Conservation (phyloP, 345 rosid genomes). For the Salix purpurea region DNA sequence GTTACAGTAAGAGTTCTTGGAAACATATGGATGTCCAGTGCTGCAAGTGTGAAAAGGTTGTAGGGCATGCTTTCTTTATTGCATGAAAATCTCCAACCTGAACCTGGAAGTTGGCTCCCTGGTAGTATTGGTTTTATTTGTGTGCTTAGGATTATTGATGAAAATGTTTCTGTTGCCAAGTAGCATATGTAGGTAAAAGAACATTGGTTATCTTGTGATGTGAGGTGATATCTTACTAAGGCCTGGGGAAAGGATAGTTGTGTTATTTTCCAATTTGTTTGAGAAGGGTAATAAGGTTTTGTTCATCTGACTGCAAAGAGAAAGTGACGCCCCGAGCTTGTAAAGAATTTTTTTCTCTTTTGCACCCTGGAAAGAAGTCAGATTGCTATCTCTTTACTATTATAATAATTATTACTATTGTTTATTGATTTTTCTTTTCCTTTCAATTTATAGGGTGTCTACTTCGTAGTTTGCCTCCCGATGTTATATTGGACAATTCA, state of each 20-base stretch:
- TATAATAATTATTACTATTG: neutral
- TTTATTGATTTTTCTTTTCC: constrained; percentile 13
- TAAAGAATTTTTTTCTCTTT: neutral
- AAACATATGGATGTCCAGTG: neutral
- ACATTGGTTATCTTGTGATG: too few species aligned
- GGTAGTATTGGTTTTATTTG: neutral
- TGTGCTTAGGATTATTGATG: neutral
- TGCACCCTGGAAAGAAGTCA: neutral
- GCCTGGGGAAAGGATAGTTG: neutral
- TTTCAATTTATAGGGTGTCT: constrained; percentile 60
- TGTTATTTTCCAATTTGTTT: neutral
- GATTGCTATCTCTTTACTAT: too few species aligned
- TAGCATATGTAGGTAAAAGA: neutral
- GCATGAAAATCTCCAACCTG: neutral
- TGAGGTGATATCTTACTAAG: neutral
- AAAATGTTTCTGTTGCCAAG: neutral
- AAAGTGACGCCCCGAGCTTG: neutral
- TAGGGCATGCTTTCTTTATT: neutral
- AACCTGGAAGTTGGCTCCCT: neutral
- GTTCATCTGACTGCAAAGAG: neutral
- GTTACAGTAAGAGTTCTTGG: neutral
- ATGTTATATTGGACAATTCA: constrained; percentile 71
- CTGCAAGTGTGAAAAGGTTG: neutral
- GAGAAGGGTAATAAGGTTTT: neutral
- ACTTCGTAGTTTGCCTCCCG: constrained; percentile 78